Evolutionary conservation across 2,329 filamentous ascomycete species (phyloP), one percentile per base, ranked within the genome.

Genomic region (Xylaria sp.): DNA sequence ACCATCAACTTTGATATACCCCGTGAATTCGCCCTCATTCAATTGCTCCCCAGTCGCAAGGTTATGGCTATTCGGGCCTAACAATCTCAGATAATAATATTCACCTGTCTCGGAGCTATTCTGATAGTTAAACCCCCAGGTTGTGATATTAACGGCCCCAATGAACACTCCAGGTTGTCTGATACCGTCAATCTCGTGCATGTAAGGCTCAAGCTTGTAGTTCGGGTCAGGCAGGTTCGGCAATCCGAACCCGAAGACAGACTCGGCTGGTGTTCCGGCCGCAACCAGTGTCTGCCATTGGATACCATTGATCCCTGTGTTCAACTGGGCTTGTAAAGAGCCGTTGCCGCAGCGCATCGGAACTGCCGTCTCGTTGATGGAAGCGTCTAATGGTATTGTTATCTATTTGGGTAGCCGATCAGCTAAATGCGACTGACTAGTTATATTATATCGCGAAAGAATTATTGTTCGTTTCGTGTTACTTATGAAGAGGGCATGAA

Each of bases 121-220:
- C 49, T 74, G 71, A 63, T 73, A 73, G 64, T 73, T 73, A 63
- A 75, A 74, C 0, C 72, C 72, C 71, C 70, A 75, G 6, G 64
- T 69, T 23, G 71, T 74, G 23, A 71, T 56, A 59, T 73, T 72
- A 28, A 69, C 68, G 17, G 72, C 63, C 2, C 72, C 71, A 28
- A 74, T 53, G 54, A 66, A 74, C 15, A 71, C 67, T 20, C 62
- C 68, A 6, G 69, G 66, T 46, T 72, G 71, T 20, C 42, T 44
- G 17, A 64, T 65, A 13, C 72, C 69, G 44, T 71, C 71, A 28
- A 72, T 26, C 9, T 67, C n/a, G 31, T 74, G 73, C 26, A 68
- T 65, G 26, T 74, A 74, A 36, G 70, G 67, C 53, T 68, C 66
- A 15, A 75, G 71, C 11, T 68, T 61, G 61, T 71, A 74, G 42